These are phyloP conservation scores for Meyerozyma elateridarum DNA, from an alignment of 1,139 yeast genomes.

Conservation along the genomic window DNA sequence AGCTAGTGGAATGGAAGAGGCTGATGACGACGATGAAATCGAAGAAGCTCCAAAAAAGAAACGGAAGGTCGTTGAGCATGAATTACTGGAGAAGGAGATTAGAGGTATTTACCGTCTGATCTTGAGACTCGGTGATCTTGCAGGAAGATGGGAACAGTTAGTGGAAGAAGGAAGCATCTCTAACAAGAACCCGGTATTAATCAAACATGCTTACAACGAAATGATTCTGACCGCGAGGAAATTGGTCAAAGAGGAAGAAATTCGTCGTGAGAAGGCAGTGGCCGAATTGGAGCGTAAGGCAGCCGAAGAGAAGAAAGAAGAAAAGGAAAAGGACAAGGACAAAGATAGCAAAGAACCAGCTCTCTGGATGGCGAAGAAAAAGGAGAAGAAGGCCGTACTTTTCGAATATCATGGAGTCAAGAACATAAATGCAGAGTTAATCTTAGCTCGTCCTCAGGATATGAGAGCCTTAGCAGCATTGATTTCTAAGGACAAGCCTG, in stretches of 20 bases:
- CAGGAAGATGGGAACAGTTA: conserved; percentile 79
- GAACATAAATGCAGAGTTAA: conserved; percentile 85
- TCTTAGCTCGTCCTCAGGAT: conserved; percentile 78
- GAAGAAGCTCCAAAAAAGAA: conserved; percentile 16
- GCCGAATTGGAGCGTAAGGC: conserved; percentile 63
- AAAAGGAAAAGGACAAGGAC: conserved; percentile 32
- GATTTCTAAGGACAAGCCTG: conserved; percentile 56
- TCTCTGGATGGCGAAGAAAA: conserved; percentile 57
- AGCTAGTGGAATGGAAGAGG: conserved; percentile 40
- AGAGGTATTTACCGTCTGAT: conserved; percentile 84
- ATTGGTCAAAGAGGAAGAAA: conserved; percentile 63
- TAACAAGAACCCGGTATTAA: conserved; percentile 77
- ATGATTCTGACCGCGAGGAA: conserved; percentile 58
- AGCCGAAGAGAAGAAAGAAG: conserved; percentile 48
- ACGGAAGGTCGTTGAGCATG: conserved; percentile 43
- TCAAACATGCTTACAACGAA: conserved; percentile 73
- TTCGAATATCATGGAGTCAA: conserved; percentile 89
- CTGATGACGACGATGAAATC: conserved; percentile 28
- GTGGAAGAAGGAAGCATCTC: conserved; percentile 89
- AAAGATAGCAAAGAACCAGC: conserved; percentile 20
- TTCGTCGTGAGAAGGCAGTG: conserved; percentile 50
- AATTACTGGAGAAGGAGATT: conserved; percentile 79
- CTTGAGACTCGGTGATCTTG: conserved; percentile 75
- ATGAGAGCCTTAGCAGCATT: conserved; percentile 58
- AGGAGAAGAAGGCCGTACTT: conserved; percentile 79